These are phyloP conservation scores for Trichoderma asperelloides DNA, from an alignment of 495 filamentous ascomycete species.

Conservation along the genomic window DNA sequence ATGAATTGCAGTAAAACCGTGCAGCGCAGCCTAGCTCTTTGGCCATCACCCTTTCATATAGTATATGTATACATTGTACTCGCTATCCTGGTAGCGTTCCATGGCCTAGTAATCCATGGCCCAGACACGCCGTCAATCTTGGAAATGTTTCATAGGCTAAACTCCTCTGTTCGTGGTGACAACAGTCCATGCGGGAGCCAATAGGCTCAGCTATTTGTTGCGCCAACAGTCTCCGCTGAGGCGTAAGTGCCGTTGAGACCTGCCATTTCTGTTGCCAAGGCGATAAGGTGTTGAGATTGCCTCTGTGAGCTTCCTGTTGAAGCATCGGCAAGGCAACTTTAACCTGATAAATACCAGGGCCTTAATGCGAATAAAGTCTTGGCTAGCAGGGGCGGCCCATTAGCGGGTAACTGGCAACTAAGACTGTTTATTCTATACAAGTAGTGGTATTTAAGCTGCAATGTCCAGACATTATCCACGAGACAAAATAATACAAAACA, in stretches of 20 bases:
- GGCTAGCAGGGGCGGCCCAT: not conserved
- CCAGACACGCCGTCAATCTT: not conserved
- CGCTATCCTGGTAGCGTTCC: no score
- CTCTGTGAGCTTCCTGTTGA: not conserved
- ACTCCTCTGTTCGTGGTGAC: not conserved
- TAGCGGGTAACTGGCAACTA: not conserved
- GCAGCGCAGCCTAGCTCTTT: not conserved
- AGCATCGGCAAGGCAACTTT: not conserved
- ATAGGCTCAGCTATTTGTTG: not conserved
- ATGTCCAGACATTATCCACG: no score
- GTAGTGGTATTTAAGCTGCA: not conserved
- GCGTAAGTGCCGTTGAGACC: not conserved
- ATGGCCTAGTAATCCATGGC: no score
- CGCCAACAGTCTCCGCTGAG: not conserved
- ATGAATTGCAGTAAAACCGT: not conserved
- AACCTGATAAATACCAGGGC: not conserved
- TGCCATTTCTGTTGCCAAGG: not conserved
- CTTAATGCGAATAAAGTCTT: not conserved
- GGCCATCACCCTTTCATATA: no score
- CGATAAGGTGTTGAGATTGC: slow-evolving; percentile 1
- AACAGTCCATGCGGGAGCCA: not conserved
- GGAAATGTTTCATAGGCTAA: not conserved
- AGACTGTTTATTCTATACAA: not conserved
- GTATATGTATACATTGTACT: no score
- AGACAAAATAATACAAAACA: no score